Conservation (phyloP, 2,329 filamentous ascomycete genomes). For the Trichoderma sp. region DNA sequence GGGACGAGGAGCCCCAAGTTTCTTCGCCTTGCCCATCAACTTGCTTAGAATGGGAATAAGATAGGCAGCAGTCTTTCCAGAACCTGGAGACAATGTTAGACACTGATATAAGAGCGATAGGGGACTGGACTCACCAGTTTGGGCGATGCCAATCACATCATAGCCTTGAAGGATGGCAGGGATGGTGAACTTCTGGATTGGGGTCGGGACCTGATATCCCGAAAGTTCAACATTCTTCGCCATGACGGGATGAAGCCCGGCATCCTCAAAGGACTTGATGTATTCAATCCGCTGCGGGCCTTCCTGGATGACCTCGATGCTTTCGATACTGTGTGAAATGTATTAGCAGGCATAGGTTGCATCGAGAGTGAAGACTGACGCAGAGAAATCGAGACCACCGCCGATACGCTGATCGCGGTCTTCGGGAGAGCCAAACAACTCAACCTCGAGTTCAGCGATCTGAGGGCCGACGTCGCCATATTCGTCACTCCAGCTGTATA, state of each 20-base stretch:
- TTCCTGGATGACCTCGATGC: constrained; percentile 61
- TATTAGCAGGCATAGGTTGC: constrained; percentile 32
- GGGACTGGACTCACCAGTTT: constrained; percentile 68
- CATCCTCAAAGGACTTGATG: constrained; percentile 66
- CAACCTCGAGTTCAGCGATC: constrained; percentile 68
- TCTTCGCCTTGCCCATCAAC: constrained; percentile 94
- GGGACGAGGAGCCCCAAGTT: constrained; percentile 77
- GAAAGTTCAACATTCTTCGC: constrained; percentile 73
- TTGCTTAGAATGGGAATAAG: constrained; percentile 85
- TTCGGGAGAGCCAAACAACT: constrained; percentile 68
- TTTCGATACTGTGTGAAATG: constrained; percentile 49
- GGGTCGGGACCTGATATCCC: constrained; percentile 73
- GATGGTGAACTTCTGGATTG: constrained; percentile 83
- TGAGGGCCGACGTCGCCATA: constrained; percentile 81
- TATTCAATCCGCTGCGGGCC: constrained; percentile 55
- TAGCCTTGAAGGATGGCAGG: constrained; percentile 75
- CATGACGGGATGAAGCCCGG: constrained; percentile 84
- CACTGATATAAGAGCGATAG: not conserved
- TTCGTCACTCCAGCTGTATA: constrained; percentile 85
- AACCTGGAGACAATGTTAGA: constrained; percentile 59
- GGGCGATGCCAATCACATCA: constrained; percentile 86
- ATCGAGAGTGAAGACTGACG: constrained; percentile 48
- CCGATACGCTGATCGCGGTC: constrained; percentile 56
- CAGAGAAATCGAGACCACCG: constrained; percentile 64
- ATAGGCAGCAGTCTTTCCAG: constrained; percentile 94